These are phyloP conservation scores for Trichoderma arundinaceum DNA, from an alignment of 2,329 filamentous ascomycete genomes.

Conservation along the genomic window DNA sequence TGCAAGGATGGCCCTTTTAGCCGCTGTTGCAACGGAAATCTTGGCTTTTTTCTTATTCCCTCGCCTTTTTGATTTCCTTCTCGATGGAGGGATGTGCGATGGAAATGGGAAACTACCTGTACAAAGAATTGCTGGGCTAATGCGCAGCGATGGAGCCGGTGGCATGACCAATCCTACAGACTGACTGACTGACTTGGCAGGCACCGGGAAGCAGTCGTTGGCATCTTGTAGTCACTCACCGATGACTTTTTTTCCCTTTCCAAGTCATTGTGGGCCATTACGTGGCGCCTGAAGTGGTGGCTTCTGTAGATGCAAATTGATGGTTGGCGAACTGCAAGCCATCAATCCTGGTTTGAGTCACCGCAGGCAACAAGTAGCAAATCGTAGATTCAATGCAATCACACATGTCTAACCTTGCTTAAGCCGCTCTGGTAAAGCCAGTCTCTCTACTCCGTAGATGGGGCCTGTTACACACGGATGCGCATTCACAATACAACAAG, in stretches of 20 bases:
- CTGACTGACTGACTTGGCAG: background rate
- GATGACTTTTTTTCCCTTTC: background rate
- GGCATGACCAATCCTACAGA: background rate
- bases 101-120: no score
- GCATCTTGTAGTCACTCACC: background rate
- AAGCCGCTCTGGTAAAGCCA: no score
- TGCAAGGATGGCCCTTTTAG: background rate
- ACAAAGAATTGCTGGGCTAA: background rate
- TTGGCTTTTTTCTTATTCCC: background rate
- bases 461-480: no score
- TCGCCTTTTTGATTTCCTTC: background rate
- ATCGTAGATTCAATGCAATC: background rate
- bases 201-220: background rate
- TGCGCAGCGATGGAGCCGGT: background rate
- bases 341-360: background rate
- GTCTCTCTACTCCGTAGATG: no score
- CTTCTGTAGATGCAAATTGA: background rate
- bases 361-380: background rate
- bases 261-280: background rate
- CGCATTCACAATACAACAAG: background rate
- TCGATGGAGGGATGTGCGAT: background rate
- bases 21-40: background rate
- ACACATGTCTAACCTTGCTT: no score
- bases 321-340: conserved; percentile 5
- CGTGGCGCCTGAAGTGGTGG: background rate